phyloP scores from a whole-genome alignment of 2,329 filamentous ascomycete species.

The Macrophomina pseudophaseolina region DNA sequence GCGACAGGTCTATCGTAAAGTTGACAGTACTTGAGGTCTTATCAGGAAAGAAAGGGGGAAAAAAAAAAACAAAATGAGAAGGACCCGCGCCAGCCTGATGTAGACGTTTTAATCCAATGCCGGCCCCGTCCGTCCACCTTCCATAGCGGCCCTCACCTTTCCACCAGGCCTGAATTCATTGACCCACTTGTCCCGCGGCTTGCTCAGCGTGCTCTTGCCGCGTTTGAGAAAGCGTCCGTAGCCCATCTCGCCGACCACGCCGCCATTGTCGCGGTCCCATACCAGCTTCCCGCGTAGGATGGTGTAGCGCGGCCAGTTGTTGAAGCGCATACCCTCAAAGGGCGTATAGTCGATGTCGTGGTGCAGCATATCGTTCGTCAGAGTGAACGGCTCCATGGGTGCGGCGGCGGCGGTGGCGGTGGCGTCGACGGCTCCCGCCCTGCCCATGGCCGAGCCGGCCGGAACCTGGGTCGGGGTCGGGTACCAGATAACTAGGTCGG shows the following conservation, averaged over 20 bases:
- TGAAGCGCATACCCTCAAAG: slow-evolving; percentile 62
- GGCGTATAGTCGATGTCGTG: slow-evolving; percentile 68
- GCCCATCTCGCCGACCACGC: slow-evolving; percentile 55
- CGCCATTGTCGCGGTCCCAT: slow-evolving; percentile 61
- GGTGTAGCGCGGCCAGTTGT: slow-evolving; percentile 67
- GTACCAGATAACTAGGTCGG: slow-evolving; percentile 65
- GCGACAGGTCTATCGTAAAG: no score
- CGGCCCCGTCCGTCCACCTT: neutral
- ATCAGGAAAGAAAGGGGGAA: no score
- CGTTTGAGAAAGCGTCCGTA: slow-evolving; percentile 58
- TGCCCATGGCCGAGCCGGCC: slow-evolving; percentile 42
- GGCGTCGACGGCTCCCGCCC: slow-evolving; percentile 47
- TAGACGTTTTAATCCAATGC: neutral
- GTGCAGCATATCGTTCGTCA: slow-evolving; percentile 62
- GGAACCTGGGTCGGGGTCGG: slow-evolving; percentile 46
- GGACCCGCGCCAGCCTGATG: no score
- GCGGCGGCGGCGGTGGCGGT: slow-evolving; percentile 51
- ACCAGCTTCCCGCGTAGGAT: slow-evolving; percentile 63
- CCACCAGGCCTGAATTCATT: slow-evolving; percentile 9
- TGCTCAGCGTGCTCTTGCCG: slow-evolving; percentile 42
- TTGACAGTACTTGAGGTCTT: no score
- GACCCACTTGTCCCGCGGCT: slow-evolving; percentile 1
- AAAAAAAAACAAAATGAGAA: no score
- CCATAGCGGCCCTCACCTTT: slow-evolving; percentile 4
- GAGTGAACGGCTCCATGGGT: slow-evolving; percentile 47